Conservation (phyloP, 371 early-diverging fungal genomes). For the Mortierella sp. region DNA sequence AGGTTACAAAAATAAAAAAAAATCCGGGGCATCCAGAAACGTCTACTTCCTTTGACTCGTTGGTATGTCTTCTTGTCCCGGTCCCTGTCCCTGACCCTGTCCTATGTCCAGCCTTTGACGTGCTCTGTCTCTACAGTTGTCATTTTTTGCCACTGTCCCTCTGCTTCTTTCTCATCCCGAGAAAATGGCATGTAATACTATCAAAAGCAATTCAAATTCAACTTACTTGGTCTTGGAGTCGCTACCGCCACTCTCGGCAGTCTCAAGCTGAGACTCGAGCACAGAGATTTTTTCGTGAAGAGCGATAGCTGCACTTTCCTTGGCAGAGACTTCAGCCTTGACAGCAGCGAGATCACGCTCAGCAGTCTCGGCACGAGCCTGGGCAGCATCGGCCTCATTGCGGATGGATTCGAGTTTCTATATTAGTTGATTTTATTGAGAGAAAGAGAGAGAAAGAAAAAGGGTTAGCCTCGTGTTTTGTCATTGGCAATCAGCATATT, state of each 20-base stretch:
- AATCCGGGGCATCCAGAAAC: too few species aligned
- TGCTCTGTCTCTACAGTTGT: too few species aligned
- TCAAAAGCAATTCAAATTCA: not conserved
- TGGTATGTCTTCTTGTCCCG: too few species aligned
- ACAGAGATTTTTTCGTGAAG: slow-evolving; percentile 73
- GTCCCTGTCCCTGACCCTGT: too few species aligned
- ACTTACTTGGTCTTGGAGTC: slow-evolving; percentile 50
- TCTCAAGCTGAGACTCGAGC: slow-evolving; percentile 79
- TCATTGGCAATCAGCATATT: too few species aligned
- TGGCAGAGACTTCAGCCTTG: slow-evolving; percentile 67
- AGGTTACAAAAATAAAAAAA: not conserved
- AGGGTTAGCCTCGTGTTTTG: too few species aligned
- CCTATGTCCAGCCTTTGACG: too few species aligned
- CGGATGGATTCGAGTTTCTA: slow-evolving; percentile 60
- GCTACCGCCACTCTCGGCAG: slow-evolving; percentile 63
- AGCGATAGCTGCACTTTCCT: slow-evolving; percentile 58
- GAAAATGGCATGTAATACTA: not conserved
- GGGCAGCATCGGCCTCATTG: slow-evolving; percentile 78
- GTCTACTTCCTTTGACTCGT: too few species aligned
- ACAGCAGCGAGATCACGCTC: slow-evolving; percentile 75
- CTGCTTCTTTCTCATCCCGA: not conserved
- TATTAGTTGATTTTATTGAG: not conserved
- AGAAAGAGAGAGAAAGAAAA: not conserved
- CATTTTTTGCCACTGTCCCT: too few species aligned
- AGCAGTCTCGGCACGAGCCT: slow-evolving; percentile 75